phyloP scores from a whole-genome alignment of 225 moss, liverwort and hornwort species.

The Bryoerythrophyllum caledonicum region DNA sequence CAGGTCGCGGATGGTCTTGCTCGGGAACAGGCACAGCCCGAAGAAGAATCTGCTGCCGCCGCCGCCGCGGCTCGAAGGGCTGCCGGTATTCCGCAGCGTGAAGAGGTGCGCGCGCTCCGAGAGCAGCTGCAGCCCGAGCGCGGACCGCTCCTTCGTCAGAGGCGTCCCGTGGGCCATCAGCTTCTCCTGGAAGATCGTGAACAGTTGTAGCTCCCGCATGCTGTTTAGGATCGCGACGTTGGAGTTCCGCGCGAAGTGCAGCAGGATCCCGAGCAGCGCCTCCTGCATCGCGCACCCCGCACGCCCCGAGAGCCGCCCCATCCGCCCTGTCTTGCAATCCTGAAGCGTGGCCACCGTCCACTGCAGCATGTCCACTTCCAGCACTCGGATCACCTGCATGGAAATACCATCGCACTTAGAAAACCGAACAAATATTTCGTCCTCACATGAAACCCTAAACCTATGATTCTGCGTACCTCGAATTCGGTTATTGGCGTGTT shows the following conservation, averaged over 20 bases:
- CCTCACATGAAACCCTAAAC: too few relatives aligned
- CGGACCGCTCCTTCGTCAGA: slow-evolving; percentile 41
- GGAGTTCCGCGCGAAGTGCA: slow-evolving; percentile 56
- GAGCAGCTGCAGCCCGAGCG: slow-evolving; percentile 45
- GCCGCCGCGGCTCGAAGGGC: slow-evolving; percentile 4
- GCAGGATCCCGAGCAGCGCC: slow-evolving; percentile 44
- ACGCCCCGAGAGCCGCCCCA: slow-evolving; percentile 41
- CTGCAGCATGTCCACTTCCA: slow-evolving; percentile 52
- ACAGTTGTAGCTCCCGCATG: slow-evolving; percentile 50
- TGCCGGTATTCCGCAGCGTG: slow-evolving; percentile 27
- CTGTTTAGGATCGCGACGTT: slow-evolving; percentile 52
- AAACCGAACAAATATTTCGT: background rate
- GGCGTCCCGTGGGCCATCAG: slow-evolving; percentile 49
- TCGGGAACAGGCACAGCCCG: slow-evolving; percentile 40
- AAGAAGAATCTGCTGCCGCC: slow-evolving; percentile 21
- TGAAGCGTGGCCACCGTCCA: slow-evolving; percentile 45
- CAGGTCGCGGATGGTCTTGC: slow-evolving; percentile 30
- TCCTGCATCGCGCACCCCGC: slow-evolving; percentile 56
- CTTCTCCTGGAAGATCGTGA: slow-evolving; percentile 53
- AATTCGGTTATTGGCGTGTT: slow-evolving; percentile 61
- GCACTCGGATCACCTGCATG: slow-evolving; percentile 50
- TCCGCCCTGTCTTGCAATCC: slow-evolving; percentile 40
- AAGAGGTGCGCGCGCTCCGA: slow-evolving; percentile 50
- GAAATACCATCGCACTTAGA: background rate
- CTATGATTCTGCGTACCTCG: slow-evolving; percentile 28